phyloP scores from a whole-genome alignment of 768 basidiomycete species.

The Mycena vulgaris region DNA sequence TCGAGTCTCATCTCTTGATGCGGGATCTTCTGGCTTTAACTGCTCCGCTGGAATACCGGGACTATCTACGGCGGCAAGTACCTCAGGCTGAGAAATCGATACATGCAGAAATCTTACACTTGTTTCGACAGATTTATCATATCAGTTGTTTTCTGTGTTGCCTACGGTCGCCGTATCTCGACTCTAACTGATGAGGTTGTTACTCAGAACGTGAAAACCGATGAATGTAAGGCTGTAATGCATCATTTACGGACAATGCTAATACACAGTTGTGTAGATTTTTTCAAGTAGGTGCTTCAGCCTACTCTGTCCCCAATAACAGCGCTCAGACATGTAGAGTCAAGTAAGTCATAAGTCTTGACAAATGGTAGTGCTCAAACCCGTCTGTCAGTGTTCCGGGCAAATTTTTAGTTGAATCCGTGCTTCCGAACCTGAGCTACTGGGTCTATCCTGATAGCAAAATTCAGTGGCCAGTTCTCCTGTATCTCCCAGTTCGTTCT shows the following conservation, averaged over 20 bases:
- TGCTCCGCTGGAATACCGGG: constrained; percentile 1
- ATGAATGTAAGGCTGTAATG: neutral
- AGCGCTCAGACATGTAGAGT: neutral
- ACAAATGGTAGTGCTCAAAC: neutral
- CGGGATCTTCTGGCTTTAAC: constrained; percentile 15
- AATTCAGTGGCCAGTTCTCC: constrained; percentile 15
- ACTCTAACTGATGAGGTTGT: constrained; percentile 2
- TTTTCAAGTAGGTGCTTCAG: neutral
- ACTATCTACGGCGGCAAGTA: constrained; percentile 16
- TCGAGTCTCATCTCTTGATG: constrained; percentile 25
- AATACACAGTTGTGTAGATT: constrained; percentile 3
- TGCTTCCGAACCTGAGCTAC: neutral
- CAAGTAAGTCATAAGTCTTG: neutral
- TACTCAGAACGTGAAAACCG: neutral
- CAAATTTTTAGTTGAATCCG: constrained; percentile 20
- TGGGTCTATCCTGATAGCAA: neutral
- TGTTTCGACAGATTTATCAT: neutral
- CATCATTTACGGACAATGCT: neutral
- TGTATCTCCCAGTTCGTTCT: constrained; percentile 13
- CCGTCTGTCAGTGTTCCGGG: constrained; percentile 2
- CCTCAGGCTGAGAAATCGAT: too few species aligned
- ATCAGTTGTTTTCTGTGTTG: constrained; percentile 11
- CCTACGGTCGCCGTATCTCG: constrained; percentile 8
- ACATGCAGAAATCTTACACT: too few species aligned
- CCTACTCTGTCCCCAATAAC: neutral